Conservation (phyloP, 768 basidiomycete species). For the Tulasnella calospora region DNA sequence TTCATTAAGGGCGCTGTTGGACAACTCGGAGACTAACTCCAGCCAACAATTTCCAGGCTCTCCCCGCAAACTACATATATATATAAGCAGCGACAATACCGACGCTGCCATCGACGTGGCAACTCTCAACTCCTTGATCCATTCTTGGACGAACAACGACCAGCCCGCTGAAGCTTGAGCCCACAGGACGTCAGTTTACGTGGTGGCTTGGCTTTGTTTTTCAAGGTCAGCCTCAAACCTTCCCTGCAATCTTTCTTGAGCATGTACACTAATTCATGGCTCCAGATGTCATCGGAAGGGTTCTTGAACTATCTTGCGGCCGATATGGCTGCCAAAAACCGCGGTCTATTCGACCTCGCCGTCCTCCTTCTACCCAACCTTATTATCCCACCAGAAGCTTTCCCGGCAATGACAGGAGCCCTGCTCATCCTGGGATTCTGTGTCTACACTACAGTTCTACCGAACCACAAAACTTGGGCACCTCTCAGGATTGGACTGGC, state of each 20-base stretch:
- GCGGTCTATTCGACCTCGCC: background rate
- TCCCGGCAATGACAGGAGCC: background rate
- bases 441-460: slow-evolving; percentile 20
- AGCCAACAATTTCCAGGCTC: no score
- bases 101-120: background rate
- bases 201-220: background rate
- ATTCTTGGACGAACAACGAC: background rate
- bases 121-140: background rate
- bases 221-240: background rate
- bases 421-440: slow-evolving; percentile 4
- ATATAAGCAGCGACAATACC: background rate
- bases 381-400: background rate
- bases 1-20: background rate
- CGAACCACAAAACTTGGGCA: background rate
- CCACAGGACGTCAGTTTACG: background rate
- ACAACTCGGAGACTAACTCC: no score
- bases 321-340: slow-evolving; percentile 5
- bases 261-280: background rate
- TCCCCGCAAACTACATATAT: background rate
- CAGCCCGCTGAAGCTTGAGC: background rate
- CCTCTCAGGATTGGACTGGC: slow-evolving; percentile 15
- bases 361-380: background rate
- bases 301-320: background rate
- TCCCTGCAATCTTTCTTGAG: background rate
- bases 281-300: background rate